phyloP scores from a whole-genome alignment of 192 early-diverging fungal species.

The Mortierella alpina region DNA sequence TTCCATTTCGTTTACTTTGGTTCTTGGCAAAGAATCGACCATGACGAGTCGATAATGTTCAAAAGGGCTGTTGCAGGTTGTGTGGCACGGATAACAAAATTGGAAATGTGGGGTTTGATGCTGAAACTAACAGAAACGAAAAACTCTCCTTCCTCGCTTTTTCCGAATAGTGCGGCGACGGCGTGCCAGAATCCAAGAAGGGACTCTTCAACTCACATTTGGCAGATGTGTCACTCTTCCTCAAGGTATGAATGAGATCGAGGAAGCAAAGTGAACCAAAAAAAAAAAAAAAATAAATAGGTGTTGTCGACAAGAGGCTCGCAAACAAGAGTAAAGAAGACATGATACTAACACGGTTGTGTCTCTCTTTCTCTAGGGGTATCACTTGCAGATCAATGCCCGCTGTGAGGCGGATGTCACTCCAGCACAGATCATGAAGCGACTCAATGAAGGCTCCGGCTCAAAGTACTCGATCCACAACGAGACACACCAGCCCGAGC shows the following conservation, averaged over 20 bases:
- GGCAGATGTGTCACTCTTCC: constrained; percentile 82
- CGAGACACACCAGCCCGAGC: constrained; percentile 48
- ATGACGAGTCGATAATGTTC: too few species aligned
- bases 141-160: neutral
- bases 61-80: too few species aligned
- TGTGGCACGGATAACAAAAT: too few species aligned
- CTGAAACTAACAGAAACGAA: too few species aligned
- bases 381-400: constrained; percentile 90
- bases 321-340: neutral
- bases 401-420: constrained; percentile 85
- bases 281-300: too few species aligned
- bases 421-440: constrained; percentile 86
- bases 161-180: constrained; percentile 82
- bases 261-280: neutral
- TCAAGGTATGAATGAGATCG: constrained; percentile 67
- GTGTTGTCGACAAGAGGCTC: too few species aligned
- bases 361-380: constrained; percentile 63
- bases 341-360: neutral
- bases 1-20: too few species aligned
- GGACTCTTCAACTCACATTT: constrained; percentile 87
- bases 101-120: too few species aligned
- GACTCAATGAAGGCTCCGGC: constrained; percentile 84
- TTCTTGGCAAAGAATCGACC: too few species aligned
- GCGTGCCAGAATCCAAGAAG: constrained; percentile 92
- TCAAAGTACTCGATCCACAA: constrained; percentile 90